These are phyloP conservation scores for Stylosanthes scabra DNA, from an alignment of 331 rosid genomes.

Conservation along the genomic window DNA sequence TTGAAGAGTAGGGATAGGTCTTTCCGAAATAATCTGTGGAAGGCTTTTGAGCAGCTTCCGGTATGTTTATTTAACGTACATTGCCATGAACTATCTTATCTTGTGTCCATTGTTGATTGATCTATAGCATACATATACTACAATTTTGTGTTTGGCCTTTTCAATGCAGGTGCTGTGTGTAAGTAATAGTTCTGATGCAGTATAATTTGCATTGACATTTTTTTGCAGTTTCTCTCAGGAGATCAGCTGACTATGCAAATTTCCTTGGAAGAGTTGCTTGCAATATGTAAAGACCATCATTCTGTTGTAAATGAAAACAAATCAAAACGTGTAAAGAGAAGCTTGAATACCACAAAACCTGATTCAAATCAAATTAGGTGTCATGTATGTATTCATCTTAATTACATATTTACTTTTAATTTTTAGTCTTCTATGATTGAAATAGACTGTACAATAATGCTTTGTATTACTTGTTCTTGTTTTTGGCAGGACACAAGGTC, in stretches of 20 bases:
- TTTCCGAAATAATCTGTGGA: conserved; percentile 59
- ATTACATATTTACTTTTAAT: conserved; percentile 13
- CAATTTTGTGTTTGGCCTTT: conserved; percentile 11
- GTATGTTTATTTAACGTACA: conserved; percentile 46
- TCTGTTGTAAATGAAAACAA: conserved; percentile 48
- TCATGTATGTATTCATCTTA: conserved; percentile 58
- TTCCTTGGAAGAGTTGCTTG: conserved; percentile 67
- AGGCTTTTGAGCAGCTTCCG: conserved; percentile 63
- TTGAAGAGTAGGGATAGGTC: conserved; percentile 73
- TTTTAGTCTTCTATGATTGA: conserved; percentile 16
- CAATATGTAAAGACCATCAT: conserved; percentile 44
- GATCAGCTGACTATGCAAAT: conserved; percentile 46
- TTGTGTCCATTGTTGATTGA: background rate
- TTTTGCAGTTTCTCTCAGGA: conserved; percentile 64
- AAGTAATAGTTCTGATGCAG: too few species aligned
- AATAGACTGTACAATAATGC: background rate
- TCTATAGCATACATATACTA: background rate
- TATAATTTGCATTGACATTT: conserved; percentile 38
- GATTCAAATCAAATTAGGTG: conserved; percentile 51
- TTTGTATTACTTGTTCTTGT: conserved; percentile 27
- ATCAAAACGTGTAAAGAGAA: conserved; percentile 55
- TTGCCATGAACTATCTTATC: background rate
- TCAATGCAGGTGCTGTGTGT: too few species aligned
- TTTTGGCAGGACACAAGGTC: conserved; percentile 60
- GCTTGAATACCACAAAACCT: conserved; percentile 53